These are phyloP conservation scores for Candida pseudoglaebosa DNA, from an alignment of 805 yeast species.

Conservation along the genomic window DNA sequence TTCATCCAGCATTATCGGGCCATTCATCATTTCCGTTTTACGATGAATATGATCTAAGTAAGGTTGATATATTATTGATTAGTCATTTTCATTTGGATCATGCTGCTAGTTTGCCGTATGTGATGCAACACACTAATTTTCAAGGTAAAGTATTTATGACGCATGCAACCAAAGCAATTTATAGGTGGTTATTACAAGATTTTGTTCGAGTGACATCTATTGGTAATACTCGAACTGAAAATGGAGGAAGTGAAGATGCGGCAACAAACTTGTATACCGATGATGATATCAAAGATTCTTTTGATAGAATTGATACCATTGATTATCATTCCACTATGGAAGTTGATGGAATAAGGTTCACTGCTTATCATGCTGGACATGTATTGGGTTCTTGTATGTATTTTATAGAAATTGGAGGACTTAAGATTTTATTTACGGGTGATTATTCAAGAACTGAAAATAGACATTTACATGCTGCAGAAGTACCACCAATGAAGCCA, in stretches of 20 bases:
- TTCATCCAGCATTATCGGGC: slow-evolving; percentile 93
- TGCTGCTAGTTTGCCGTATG: slow-evolving; percentile 96
- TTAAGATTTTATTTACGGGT: slow-evolving; percentile 87
- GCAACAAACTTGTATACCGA: slow-evolving; percentile 71
- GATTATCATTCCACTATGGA: slow-evolving; percentile 96
- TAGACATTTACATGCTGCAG: slow-evolving; percentile 92
- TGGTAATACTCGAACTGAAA: slow-evolving; percentile 46
- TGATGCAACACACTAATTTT: slow-evolving; percentile 94
- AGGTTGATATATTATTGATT: slow-evolving; percentile 79
- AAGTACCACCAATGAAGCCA: slow-evolving; percentile 82
- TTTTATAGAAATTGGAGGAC: slow-evolving; percentile 89
- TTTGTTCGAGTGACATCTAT: slow-evolving; percentile 84
- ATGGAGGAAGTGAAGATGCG: slow-evolving; percentile 38
- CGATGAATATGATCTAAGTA: slow-evolving; percentile 89
- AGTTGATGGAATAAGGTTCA: slow-evolving; percentile 89
- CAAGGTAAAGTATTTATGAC: slow-evolving; percentile 98
- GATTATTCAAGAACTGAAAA: slow-evolving; percentile 96
- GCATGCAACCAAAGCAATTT: slow-evolving; percentile 97
- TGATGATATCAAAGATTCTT: slow-evolving; percentile 82
- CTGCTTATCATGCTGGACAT: slow-evolving; percentile 99
- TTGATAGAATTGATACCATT: slow-evolving; percentile 86
- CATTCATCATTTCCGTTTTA: slow-evolving; percentile 89
- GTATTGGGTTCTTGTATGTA: slow-evolving; percentile 99
- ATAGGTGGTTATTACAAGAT: slow-evolving; percentile 91
- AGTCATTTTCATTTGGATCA: slow-evolving; percentile 97